Evolutionary conservation across 129 eudicot genomes (phyloP), one percentile per base, ranked within the genome.

Genomic region (Chrysanthemum lavandulifolium): DNA sequence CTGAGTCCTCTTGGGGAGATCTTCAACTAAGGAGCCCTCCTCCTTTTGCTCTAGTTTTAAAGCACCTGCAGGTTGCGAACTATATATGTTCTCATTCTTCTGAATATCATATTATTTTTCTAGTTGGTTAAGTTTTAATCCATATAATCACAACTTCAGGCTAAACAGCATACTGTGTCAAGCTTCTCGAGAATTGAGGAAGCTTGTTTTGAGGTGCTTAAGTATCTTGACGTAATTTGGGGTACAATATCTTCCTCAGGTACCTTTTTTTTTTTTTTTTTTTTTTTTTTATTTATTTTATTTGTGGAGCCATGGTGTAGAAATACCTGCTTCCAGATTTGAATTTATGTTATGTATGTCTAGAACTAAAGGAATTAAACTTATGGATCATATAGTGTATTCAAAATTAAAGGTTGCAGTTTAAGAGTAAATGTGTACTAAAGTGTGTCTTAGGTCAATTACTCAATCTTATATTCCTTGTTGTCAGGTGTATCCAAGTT

Each of bases 21-120:
- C 71, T 67, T 48, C 71, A 48, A 48, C 12, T 67, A 2, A 67
- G 71, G 2, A 68, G 73, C 73, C 73, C 73, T 3, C 73, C 73
- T 68, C 61, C 73, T 68, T 68, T 68, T 7, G 53, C 8, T n/a
- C 4, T 14, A 12, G 73, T 68, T 23, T 52, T 68, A 51, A 51
- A 50, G 48, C 73, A 68, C 61, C 29, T 68, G 27, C 14, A 51
- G 25, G n/a, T 48, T 65, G 14, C 1, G 3, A 13, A 40, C 11
- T 36, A 64, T 64, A 33, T 64, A 14, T 6, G 10, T 62, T 31
- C 15, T 13, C 49, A 13, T 29, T n/a, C 52, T 64, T 7, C 13
- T 13, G 21, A 15, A 33, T 40, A 13, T 5, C 29, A 13, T 23
- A 52, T 13, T 9, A 27, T 12, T 14, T 25, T 25, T 13, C 18